phyloP scores from a whole-genome alignment of 2,329 filamentous ascomycete species.

The Claviceps sp. region DNA sequence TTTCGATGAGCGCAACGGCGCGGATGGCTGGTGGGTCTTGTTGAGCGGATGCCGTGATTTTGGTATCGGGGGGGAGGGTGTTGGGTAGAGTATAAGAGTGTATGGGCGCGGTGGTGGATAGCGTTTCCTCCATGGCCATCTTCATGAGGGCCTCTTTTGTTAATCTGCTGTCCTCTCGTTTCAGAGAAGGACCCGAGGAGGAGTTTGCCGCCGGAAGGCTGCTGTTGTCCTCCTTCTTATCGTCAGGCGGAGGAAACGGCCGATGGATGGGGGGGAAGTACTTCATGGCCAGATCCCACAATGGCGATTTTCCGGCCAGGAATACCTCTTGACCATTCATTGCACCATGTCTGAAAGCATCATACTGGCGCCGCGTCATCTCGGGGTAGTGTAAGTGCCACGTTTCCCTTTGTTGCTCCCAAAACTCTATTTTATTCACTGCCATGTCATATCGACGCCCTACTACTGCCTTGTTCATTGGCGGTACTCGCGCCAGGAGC shows the following conservation, averaged over 20 bases:
- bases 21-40: conserved; percentile 21
- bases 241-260: not conserved
- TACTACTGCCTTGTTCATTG: conserved; percentile 33
- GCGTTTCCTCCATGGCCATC: conserved; percentile 11
- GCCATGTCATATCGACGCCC: conserved; percentile 45
- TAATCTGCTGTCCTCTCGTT: conserved; percentile 11
- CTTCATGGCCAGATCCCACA: conserved; percentile 46
- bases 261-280: conserved; percentile 36
- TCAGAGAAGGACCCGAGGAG: conserved; percentile 10
- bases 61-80: conserved; percentile 23
- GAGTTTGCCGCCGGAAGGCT: not conserved
- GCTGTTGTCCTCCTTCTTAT: not conserved
- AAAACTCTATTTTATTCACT: conserved; percentile 43
- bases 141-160: conserved; percentile 12
- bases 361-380: conserved; percentile 47
- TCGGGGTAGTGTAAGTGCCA: conserved; percentile 51
- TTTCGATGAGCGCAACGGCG: conserved; percentile 52
- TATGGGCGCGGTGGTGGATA: conserved; percentile 17
- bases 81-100: conserved; percentile 19
- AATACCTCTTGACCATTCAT: conserved; percentile 38
- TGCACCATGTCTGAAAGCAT: conserved; percentile 41
- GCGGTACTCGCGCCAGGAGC: conserved; percentile 35
- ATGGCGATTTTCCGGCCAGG: conserved; percentile 31
- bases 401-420: conserved; percentile 40
- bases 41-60: conserved; percentile 23